These are phyloP conservation scores for Botrytis pseudocinerea DNA, from an alignment of 2,329 filamentous ascomycete genomes.

Conservation along the genomic window DNA sequence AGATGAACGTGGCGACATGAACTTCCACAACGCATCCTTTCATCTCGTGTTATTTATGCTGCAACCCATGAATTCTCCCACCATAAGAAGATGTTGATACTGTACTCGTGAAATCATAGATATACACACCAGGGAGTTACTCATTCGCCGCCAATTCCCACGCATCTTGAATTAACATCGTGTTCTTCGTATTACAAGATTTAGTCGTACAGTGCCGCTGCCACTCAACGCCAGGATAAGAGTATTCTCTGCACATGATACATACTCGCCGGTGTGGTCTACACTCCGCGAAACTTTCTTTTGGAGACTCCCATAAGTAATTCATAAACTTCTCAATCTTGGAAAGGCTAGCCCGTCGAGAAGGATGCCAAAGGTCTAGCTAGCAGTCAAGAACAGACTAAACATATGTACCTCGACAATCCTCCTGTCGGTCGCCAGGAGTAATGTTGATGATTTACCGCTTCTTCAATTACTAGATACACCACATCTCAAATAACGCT, in stretches of 20 bases:
- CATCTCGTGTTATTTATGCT: conserved; percentile 16
- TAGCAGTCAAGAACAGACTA: not conserved
- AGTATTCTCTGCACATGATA: not conserved
- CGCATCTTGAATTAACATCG: conserved; percentile 5
- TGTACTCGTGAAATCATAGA: not conserved
- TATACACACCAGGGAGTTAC: not conserved
- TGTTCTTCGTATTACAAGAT: conserved; percentile 14
- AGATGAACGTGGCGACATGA: conserved; percentile 7
- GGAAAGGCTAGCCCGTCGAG: not conserved
- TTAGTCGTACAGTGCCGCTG: not conserved
- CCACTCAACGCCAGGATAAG: not conserved
- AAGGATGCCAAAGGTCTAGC: not conserved
- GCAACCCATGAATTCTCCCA: not conserved
- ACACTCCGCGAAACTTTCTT: not conserved
- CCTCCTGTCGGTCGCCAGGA: not conserved
- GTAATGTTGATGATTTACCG: not conserved
- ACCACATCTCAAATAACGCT: conserved; percentile 11
- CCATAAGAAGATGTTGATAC: not conserved
- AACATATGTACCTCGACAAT: not conserved
- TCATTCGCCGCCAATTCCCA: conserved; percentile 10
- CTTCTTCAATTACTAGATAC: not conserved
- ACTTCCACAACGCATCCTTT: conserved; percentile 6
- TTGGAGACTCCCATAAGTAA: not conserved
- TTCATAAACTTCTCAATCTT: not conserved
- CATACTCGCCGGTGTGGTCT: not conserved